Percentiles rank a stretch among this genome's conserved stretches.
phyloP scores from a whole-genome alignment of 2,329 filamentous ascomycete species.

The Botrytis medusae region DNA sequence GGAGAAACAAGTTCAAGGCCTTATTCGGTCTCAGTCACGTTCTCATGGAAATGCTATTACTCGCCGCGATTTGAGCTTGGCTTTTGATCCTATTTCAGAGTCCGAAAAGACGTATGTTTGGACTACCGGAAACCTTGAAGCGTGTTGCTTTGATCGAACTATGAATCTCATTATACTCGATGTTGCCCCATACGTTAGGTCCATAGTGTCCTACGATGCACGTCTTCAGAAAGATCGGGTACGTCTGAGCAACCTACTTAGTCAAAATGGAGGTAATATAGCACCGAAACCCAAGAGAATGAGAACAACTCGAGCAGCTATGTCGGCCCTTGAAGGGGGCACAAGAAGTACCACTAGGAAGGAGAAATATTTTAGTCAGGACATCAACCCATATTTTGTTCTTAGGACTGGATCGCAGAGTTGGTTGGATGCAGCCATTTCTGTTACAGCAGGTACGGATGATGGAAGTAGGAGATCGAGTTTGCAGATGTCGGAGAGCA shows the following conservation, averaged over 20 bases:
- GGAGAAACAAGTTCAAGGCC: constrained; percentile 31
- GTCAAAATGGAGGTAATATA: constrained; percentile 55
- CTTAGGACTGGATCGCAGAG: constrained; percentile 57
- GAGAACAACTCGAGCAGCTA: constrained; percentile 71
- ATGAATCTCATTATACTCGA: constrained; percentile 68
- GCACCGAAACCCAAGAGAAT: constrained; percentile 52
- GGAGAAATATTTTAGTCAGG: constrained; percentile 69
- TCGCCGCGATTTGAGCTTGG: constrained; percentile 55
- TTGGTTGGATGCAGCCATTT: constrained; percentile 34
- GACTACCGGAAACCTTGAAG: constrained; percentile 51
- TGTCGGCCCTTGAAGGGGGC: constrained; percentile 76
- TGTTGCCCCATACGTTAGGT: constrained; percentile 85
- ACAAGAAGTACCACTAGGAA: constrained; percentile 63
- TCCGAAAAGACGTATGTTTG: constrained; percentile 46
- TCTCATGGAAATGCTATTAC: constrained; percentile 39
- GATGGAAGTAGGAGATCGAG: constrained; percentile 18
- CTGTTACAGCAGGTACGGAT: background rate
- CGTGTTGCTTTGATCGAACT: constrained; percentile 76
- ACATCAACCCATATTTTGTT: constrained; percentile 60
- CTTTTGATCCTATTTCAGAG: constrained; percentile 61
- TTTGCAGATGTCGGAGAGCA: constrained; percentile 14
- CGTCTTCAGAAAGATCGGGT: constrained; percentile 67
- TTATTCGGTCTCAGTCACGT: constrained; percentile 29
- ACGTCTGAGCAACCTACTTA: constrained; percentile 61
- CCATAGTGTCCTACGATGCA: constrained; percentile 76